Evolutionary conservation across 495 filamentous ascomycete species (phyloP), one percentile per base, ranked within the genome.

Genomic region (Melanomma pulvis-pyrius): DNA sequence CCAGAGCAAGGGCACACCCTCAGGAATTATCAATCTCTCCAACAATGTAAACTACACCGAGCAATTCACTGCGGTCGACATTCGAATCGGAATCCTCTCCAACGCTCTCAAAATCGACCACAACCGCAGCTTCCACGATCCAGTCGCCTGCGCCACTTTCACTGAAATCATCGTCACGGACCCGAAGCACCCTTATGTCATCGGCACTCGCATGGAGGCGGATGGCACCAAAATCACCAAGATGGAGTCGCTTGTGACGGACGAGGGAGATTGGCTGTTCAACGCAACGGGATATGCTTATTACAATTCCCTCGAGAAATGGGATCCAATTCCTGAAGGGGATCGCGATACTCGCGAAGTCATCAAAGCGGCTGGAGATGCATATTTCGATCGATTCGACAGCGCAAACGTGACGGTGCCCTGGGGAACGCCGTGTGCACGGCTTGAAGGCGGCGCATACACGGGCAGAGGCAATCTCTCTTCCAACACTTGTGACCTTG

Each of bases 381-480:
- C 67, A n/a, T 70, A 70, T 25, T 65, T 66, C 56, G 30, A 70
- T 32, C 69, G 78, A 26, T 82, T 78, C 68, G 71, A 70, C 12
- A 66, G 81, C 65, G 73, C 71, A n/a, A 76, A 41, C n/a, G 71
- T 79, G 4, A 70, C 71, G 12, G 80, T 81, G 1, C 81, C 81
- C 0, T 80, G 75, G 53, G 79, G 79, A 1, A 80, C 71, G 15
- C 81, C 80, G n/a, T 83, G 81, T 52, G 76, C 80, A 2, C 73
- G 81, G 2, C 74, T 83, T 46, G 80, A 83, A 61, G 81, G 81
- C 6, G 80, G 81, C 22, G 69, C 68, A 11, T 82, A 82, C 65
- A 78, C 22, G 61, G 73, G 58, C 73, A 66, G 54, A 74, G 4
- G 74, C 4, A 70, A 68, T 32, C 41, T 71, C 2, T 63, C 63